phyloP scores from a whole-genome alignment of 805 yeast species.

The Wickerhamomyces sydowiorum region DNA sequence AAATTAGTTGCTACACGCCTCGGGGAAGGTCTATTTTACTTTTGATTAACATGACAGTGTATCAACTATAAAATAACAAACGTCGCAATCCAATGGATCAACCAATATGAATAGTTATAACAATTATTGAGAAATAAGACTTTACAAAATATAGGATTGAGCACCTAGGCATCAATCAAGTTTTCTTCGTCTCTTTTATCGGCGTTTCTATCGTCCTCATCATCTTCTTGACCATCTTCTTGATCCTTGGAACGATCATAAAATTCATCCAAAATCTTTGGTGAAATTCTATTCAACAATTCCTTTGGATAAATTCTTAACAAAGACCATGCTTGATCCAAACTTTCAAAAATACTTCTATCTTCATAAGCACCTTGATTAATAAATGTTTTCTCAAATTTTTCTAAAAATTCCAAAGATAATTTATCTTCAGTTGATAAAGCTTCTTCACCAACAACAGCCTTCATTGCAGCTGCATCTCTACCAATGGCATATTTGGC shows the following conservation, averaged over 20 bases:
- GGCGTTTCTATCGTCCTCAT: conserved; percentile 18
- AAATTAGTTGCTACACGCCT: too few species aligned
- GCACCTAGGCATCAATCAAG: conserved; percentile 17
- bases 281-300: conserved; percentile 96
- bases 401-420: conserved; percentile 95
- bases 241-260: conserved; percentile 83
- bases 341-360: conserved; percentile 89
- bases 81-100: too few species aligned
- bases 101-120: too few species aligned
- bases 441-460: conserved; percentile 99
- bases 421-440: conserved; percentile 95
- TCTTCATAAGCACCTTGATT: conserved; percentile 96
- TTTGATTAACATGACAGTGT: too few species aligned
- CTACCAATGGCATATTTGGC: conserved; percentile 99
- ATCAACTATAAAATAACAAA: too few species aligned
- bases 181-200: conserved; percentile 27
- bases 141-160: too few species aligned
- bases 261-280: conserved; percentile 92
- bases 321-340: conserved; percentile 97
- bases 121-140: too few species aligned
- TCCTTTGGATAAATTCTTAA: conserved; percentile 99
- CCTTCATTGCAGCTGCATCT: conserved; percentile 99
- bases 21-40: too few species aligned
- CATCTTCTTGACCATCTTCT: conserved; percentile 46
- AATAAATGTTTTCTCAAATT: conserved; percentile 93